Evolutionary conservation across 805 yeast genomes (phyloP).

Genomic region (Saturnispora halmiae): DNA sequence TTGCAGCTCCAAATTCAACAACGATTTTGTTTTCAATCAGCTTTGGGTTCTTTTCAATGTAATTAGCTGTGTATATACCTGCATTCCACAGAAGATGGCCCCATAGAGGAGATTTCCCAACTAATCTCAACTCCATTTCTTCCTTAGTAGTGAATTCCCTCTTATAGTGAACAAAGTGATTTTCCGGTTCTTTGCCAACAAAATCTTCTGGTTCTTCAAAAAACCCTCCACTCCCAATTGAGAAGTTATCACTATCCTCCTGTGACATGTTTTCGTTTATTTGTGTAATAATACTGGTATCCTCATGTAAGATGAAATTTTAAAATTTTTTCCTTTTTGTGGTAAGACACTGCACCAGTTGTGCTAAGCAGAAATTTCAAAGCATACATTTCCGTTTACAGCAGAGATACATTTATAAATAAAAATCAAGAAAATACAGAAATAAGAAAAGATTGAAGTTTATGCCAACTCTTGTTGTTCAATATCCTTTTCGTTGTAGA

Average conservation of each 20-base stretch:
- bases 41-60: slow-evolving; percentile 52
- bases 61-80: slow-evolving; percentile 81
- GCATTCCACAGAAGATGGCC: slow-evolving; percentile 98
- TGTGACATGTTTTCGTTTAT: too few species aligned
- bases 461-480: slow-evolving; percentile 18
- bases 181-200: slow-evolving; percentile 51
- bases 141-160: slow-evolving; percentile 29
- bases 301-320: too few species aligned
- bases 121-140: slow-evolving; percentile 52
- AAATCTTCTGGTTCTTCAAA: slow-evolving; percentile 82
- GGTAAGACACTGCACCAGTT: too few species aligned
- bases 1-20: slow-evolving; percentile 93
- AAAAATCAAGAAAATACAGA: too few species aligned
- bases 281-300: too few species aligned
- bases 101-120: slow-evolving; percentile 93
- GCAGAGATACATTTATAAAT: too few species aligned
- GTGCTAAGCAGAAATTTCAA: too few species aligned
- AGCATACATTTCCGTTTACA: too few species aligned
- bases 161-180: slow-evolving; percentile 60
- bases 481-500: slow-evolving; percentile 42
- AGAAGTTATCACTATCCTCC: slow-evolving; percentile 13
- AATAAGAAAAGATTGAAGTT: too few species aligned
- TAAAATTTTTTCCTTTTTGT: too few species aligned
- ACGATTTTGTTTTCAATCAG: slow-evolving; percentile 54
- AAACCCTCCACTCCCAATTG: slow-evolving; percentile 36